Percentiles rank a stretch among this genome's conserved stretches.
phyloP scores from a whole-genome alignment of 129 eudicot genomes.

The Gnaphalium uliginosum region DNA sequence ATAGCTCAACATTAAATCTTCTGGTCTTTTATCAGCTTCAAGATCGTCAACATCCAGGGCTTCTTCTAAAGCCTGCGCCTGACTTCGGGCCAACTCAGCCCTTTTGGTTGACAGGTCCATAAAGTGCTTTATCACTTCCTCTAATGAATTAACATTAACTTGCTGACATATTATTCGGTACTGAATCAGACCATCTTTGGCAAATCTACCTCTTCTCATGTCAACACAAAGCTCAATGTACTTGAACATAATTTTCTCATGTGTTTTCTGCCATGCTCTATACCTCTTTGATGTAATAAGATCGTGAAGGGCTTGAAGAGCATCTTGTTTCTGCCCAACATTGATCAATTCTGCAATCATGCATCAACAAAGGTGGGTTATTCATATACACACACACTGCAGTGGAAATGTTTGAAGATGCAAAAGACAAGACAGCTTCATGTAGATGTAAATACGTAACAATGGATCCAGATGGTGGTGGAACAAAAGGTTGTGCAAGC shows the following conservation, averaged over 20 bases:
- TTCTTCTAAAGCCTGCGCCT: constrained; percentile 88
- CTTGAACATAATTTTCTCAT: constrained; percentile 88
- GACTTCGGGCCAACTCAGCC: constrained; percentile 90
- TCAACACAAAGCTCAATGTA: constrained; percentile 88
- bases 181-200: constrained; percentile 98
- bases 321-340: constrained; percentile 90
- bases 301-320: constrained; percentile 83
- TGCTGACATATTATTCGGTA: constrained; percentile 90
- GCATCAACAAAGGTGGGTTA: constrained; percentile 2
- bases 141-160: constrained; percentile 82
- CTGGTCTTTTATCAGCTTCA: constrained; percentile 95
- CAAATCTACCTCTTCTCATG: constrained; percentile 90
- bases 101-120: constrained; percentile 89
- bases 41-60: constrained; percentile 93
- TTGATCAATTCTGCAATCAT: constrained; percentile 74
- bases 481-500: neutral
- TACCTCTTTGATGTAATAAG: constrained; percentile 85
- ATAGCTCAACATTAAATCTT: constrained; percentile 91
- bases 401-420: neutral
- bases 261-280: constrained; percentile 92
- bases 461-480: neutral
- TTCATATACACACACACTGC: neutral
- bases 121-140: constrained; percentile 94
- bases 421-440: neutral
- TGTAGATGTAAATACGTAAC: neutral